Base-by-base conservation (phyloP, 345 rosid species). In the Salix brachista region DNA sequence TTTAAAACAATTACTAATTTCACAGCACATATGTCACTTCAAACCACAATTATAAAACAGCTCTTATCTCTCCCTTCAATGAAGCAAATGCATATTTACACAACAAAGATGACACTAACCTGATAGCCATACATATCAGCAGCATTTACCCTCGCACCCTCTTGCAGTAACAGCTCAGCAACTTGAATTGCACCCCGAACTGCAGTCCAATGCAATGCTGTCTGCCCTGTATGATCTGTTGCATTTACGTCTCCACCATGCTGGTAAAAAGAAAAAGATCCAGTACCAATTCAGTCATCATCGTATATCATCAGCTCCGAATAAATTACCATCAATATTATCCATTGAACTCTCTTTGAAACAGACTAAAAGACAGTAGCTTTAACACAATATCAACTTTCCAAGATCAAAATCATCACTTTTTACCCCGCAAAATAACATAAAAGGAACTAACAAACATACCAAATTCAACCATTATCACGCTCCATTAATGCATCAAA, bases 121-220 rank as follows among this genome's bases (percentile, higher is more conserved):
- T 92, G 98, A 87, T 94, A 96, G 68, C 99, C 98, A 83, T 90
- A 83, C 78, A 91, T 87, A 88, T 96, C 98, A 34, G 88, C 85
- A 23, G 89, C 88, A 83, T 90, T 87, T 50, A 94, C 87, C 58
- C 83, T 76, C 23, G 97, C 98, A 80, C 97, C 98, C 85, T 92
- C 99, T 85, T 79, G 91, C 19, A 96, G 91, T 73, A 96, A 82
- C 72, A 96, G 91, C 79, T 94, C 98, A 0, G 95, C 92, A 23
- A 87, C 97, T 87, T 92, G 98, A 77, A 89, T 81, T 69, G 95
- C 95, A 56, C 98, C 97, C 26, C 97, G 95, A 78, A 94, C 98
- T 26, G 99, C 98, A 90, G 97, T 90, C 99, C 99, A 96, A 73
- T 96, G 98, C 83, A 96, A 83, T 19, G 99, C 98, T 44, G 97